Percentiles rank a stretch among this genome's conserved stretches.
Evolutionary conservation across 169 alveolate genomes (phyloP).

Genomic region (Plasmodium vivax): DNA sequence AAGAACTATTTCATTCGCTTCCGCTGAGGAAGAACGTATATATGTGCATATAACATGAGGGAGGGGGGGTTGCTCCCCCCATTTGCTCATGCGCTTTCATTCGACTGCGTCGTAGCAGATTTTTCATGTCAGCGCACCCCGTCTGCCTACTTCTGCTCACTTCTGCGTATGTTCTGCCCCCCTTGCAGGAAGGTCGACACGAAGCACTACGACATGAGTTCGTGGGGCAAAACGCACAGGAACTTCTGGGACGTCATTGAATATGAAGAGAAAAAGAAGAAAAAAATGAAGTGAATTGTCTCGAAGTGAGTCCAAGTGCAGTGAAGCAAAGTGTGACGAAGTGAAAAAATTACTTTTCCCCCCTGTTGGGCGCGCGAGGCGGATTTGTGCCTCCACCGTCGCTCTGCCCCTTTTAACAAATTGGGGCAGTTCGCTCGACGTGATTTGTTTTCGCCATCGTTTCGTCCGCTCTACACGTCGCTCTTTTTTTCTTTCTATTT

Average conservation of each 20-base stretch:
- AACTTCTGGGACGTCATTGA: conserved; percentile 72
- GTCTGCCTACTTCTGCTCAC: background rate
- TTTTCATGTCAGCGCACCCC: background rate
- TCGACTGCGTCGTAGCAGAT: background rate
- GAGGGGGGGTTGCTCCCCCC: background rate
- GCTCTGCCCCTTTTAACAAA: background rate
- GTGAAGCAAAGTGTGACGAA: background rate
- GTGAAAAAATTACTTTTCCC: background rate
- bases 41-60: background rate
- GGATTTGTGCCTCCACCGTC: background rate
- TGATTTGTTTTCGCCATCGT: background rate
- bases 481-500: background rate
- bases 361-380: background rate
- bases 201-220: conserved; percentile 32
- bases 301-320: background rate
- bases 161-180: background rate
- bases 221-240: conserved; percentile 24
- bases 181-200: conserved; percentile 18
- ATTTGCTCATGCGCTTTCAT: background rate
- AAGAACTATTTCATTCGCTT: background rate
- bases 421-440: background rate
- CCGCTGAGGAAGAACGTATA: background rate
- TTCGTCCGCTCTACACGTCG: background rate
- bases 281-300: background rate
- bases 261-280: conserved; percentile 50